Evolutionary conservation across 2,329 filamentous ascomycete genomes (phyloP).

Genomic region (Aureobasidium sp.): DNA sequence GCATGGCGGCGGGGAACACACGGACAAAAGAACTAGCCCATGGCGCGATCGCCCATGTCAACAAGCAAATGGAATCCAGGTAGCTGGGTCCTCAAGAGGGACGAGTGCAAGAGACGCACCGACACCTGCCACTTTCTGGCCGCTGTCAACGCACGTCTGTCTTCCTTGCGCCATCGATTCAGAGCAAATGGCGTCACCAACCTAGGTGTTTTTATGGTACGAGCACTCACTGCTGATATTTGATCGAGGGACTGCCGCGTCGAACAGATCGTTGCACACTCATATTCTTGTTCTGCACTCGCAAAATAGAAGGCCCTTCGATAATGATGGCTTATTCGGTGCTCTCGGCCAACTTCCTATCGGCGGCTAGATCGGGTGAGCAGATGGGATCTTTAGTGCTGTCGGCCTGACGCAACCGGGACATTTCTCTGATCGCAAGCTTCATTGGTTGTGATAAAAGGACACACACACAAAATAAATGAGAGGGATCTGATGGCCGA

Average conservation of each 20-base stretch:
- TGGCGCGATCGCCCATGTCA: slow-evolving; percentile 13
- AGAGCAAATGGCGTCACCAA: slow-evolving; percentile 12
- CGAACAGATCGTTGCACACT: neutral
- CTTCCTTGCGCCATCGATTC: slow-evolving; percentile 9
- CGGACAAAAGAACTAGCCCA: slow-evolving; percentile 8
- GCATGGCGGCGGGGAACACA: slow-evolving; percentile 16
- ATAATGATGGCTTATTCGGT: neutral
- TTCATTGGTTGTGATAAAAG: neutral
- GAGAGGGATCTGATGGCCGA: neutral
- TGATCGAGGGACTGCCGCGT: neutral
- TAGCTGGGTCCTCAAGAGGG: slow-evolving; percentile 7
- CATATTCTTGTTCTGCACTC: neutral
- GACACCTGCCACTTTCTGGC: slow-evolving; percentile 5
- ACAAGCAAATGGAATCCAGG: neutral
- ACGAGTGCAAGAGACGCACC: neutral
- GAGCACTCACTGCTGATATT: neutral
- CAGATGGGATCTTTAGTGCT: neutral
- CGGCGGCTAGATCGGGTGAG: neutral
- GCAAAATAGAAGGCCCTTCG: neutral
- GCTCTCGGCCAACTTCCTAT: neutral
- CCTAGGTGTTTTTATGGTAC: neutral
- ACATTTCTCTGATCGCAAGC: neutral
- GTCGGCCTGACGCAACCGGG: neutral
- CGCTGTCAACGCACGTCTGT: neutral
- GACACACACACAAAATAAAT: neutral